Evolutionary conservation across 106 monocot genomes (phyloP).

Genomic region (Narthecium ossifragum): DNA sequence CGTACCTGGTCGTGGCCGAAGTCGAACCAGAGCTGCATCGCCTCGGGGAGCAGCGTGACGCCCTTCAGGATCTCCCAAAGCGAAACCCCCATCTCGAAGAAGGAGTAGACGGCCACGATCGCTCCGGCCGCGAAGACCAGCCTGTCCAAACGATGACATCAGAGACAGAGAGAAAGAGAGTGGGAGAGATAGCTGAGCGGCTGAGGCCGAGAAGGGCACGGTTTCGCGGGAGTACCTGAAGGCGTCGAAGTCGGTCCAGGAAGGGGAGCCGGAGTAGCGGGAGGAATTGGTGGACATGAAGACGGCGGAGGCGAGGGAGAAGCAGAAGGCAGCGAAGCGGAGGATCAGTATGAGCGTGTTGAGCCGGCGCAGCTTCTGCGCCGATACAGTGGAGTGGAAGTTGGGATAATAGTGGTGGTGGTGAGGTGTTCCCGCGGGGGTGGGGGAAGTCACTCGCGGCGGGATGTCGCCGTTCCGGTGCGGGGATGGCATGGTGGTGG

Average conservation of each 20-base stretch:
- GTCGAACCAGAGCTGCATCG: constrained; percentile 96
- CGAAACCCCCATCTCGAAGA: constrained; percentile 50
- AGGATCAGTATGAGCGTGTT: constrained; percentile 37
- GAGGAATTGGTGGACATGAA: constrained; percentile 51
- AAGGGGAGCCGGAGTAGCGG: constrained; percentile 15
- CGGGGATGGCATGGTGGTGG: constrained; percentile 18
- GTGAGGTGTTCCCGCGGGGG: background rate
- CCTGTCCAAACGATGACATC: constrained; percentile 8
- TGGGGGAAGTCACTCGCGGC: background rate
- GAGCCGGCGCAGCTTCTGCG: constrained; percentile 31
- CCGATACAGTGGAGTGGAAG: constrained; percentile 30
- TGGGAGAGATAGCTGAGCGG: background rate
- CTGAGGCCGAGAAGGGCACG: too few relatives aligned
- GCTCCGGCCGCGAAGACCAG: constrained; percentile 76
- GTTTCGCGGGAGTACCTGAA: constrained; percentile 38
- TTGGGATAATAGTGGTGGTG: constrained; percentile 7
- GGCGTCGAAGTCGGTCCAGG: constrained; percentile 44
- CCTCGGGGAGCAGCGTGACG: constrained; percentile 62
- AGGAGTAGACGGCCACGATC: constrained; percentile 73
- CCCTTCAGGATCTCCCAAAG: constrained; percentile 66
- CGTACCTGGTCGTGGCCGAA: constrained; percentile 93
- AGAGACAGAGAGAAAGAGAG: background rate
- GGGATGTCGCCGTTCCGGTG: constrained; percentile 18
- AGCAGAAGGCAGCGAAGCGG: constrained; percentile 67
- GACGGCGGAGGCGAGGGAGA: constrained; percentile 46